Base-by-base conservation (phyloP, 257 asterid genomes). In the Fraxinus americana region DNA sequence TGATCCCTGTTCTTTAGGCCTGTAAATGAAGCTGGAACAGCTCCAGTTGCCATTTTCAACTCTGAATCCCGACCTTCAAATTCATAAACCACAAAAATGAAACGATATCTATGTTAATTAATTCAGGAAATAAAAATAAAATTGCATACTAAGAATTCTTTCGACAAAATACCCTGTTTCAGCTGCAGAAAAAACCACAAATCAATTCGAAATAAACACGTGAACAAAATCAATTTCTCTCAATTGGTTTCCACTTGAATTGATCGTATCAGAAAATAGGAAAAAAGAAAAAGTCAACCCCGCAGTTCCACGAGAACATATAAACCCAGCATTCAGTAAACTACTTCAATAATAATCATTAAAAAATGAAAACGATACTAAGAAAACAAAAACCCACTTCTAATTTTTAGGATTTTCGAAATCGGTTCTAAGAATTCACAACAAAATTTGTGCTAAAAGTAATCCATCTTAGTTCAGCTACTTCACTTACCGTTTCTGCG, bases 21-120 rank as follows among this genome's bases (percentile, higher is more conserved):
- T 4, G 95, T 83, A 83, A 96, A 93, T 38, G 97, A 88, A 82
- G 95, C 86, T 48, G 98, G 93, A 81, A 96, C 94, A 25, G 97
- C 85, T 79, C 97, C 97, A 65, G 91, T 87, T 27, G 99, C 97
- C 99, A 96, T 96, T 75, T 82, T 81, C 73, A 45, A 25, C 71
- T 63, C 78, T 70, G 71, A 79, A 19, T 65, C 74, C 65, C 77
- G 68, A 81, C 81, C 75, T 77, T 78, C 59, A 66, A 83, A 83
- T 79, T 82, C 76, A 86, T 52, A 80, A 86, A 76, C n/a, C 38
- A 70, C 74, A 76, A 70, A 73, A 76, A 73, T 63, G 45, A 65
- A 38, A 8, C 66, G 67, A 38, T 75, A 4, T 25, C 14, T 10
- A 63, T 27, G 69, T 63, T 63, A 25, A 27, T 63, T 27, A 63